These are phyloP conservation scores for Capsicum rhomboideum DNA, from an alignment of 257 asterid species.

Conservation along the genomic window DNA sequence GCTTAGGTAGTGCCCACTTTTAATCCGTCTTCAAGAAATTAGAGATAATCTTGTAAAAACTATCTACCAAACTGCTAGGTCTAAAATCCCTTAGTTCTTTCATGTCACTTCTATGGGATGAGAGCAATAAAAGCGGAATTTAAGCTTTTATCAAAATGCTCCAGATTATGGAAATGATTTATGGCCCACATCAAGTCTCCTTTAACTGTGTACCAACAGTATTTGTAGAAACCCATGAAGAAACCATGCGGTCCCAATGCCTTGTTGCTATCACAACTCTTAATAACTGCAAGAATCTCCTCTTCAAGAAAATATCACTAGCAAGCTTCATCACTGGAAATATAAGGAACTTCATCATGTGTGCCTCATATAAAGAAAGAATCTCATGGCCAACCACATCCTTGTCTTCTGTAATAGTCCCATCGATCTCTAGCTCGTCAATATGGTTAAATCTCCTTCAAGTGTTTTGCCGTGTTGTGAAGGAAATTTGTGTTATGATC, in stretches of 20 bases:
- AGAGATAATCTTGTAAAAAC: neutral
- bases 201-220: neutral
- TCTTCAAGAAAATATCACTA: neutral
- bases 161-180: neutral
- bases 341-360: neutral
- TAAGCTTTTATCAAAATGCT: neutral
- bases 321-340: no score
- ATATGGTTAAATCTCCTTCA: neutral
- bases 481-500: neutral
- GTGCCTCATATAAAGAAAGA: neutral
- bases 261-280: neutral
- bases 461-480: neutral
- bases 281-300: neutral
- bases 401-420: neutral
- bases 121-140: neutral
- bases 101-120: neutral
- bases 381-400: neutral
- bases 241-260: neutral
- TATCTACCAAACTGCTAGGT: neutral
- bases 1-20: neutral
- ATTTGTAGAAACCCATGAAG: neutral
- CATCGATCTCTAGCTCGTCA: neutral
- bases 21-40: neutral
- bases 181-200: neutral
- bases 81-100: neutral